Conservation (phyloP, 1,139 yeast species). For the Blastobotrys raffinosifermentans region DNA sequence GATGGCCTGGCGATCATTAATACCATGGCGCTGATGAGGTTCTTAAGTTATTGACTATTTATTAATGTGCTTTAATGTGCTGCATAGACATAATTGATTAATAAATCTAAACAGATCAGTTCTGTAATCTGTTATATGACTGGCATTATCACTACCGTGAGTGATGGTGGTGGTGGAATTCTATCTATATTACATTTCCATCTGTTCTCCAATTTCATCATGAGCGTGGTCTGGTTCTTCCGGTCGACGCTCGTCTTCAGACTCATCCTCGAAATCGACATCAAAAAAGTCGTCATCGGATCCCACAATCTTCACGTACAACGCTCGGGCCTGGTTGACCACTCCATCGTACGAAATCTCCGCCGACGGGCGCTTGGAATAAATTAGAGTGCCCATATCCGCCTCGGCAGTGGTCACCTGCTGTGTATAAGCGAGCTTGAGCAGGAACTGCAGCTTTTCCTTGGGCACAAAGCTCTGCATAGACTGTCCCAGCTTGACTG, state of each 20-base stretch:
- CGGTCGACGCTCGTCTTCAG: conserved; percentile 23
- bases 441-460: conserved; percentile 67
- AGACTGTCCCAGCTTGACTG: conserved; percentile 80
- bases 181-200: conserved; percentile 60
- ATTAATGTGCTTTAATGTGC: no score
- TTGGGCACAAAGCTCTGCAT: conserved; percentile 78
- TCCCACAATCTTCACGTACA: conserved; percentile 78
- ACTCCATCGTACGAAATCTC: conserved; percentile 91
- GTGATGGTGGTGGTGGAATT: no score
- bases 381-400: conserved; percentile 30
- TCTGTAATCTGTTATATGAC: no score
- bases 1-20: no score
- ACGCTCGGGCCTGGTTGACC: conserved; percentile 68
- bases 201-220: conserved; percentile 59
- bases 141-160: no score
- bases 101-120: no score
- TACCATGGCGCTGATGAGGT: no score
- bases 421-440: conserved; percentile 80
- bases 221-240: conserved; percentile 6
- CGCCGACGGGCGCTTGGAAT: conserved; percentile 63
- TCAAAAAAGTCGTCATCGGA: conserved; percentile 93
- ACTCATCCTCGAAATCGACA: conserved; percentile 92
- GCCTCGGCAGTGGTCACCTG: conserved; percentile 16
- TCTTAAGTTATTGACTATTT: no score
- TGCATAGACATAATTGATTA: no score